Conservation (phyloP, 148 eudicot species). For the Cornus florida region DNA sequence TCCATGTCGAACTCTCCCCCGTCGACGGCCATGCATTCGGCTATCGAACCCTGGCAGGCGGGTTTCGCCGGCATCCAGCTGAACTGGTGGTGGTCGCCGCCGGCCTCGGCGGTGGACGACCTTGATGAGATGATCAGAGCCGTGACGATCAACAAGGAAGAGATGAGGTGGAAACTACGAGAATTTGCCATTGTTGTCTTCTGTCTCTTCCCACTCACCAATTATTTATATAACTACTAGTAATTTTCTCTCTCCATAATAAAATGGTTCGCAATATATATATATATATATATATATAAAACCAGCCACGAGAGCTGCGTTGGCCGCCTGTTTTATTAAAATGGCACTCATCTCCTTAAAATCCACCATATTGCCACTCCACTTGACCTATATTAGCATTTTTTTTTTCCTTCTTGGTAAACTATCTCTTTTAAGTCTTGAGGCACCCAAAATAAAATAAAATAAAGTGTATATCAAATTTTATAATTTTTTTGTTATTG, state of each 20-base stretch:
- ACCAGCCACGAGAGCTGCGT: no score
- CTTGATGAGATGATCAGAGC: not conserved
- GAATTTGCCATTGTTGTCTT: constrained; percentile 7
- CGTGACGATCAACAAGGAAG: constrained; percentile 5
- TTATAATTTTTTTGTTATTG: no score
- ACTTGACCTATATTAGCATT: not conserved
- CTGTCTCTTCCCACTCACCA: not conserved
- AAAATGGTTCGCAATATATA: no score
- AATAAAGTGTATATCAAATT: no score
- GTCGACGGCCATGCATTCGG: constrained; percentile 33
- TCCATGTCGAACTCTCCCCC: constrained; percentile 51
- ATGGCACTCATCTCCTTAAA: not conserved
- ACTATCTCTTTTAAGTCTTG: no score
- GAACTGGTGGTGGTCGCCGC: constrained; percentile 7
- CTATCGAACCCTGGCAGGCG: constrained; percentile 38
- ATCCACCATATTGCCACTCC: constrained; percentile 20
- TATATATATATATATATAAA: no score
- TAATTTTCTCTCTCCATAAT: no score
- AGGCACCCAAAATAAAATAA: no score
- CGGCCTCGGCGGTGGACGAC: constrained; percentile 7
- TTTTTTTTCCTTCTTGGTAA: no score
- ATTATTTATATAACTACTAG: no score
- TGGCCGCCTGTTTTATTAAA: not conserved
- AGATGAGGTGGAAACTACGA: not conserved
- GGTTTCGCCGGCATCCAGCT: constrained; percentile 20